Base-by-base conservation (phyloP, 352 stramenopile genomes). In the Phytophthora chlamydospora region DNA sequence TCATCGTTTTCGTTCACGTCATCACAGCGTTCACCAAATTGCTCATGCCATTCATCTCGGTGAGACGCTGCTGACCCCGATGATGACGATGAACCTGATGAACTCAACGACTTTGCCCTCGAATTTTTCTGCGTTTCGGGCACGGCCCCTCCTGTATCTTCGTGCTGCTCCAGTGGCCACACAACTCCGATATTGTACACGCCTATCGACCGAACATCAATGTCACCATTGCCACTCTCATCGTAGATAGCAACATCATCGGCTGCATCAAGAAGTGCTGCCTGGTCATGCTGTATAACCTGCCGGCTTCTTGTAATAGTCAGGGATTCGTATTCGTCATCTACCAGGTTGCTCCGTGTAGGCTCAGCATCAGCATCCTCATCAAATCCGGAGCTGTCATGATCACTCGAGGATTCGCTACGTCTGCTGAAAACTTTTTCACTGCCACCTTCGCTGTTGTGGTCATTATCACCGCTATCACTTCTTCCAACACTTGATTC, bases 181-280 rank as follows among this genome's bases (percentile, higher is more conserved):
- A 72, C 52, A 0, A 76, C 69, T 0, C 65, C 63, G 38, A 91
- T 87, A 10, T 58, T 77, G 36, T 88, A 67, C 8, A 85, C 73
- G 11, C 81, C 81, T 40, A 91, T 85, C 0, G 69, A 76, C 11
- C 66, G 64, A n/a, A 79, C 64, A 58, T 90, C 79, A 31, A 81
- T 34, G 21, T 75, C 60, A 10, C 45, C 24, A 1, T 38, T 39
- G 13, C 68, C 64, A 6, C 41, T 36, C 5, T 59, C 56, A 36
- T 61, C 55, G 7, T 62, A 43, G 6, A 58, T 19, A 9, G 7
- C 29, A 11, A 32, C 9, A 32, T 33, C 34, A 17, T 48, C 47
- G 6, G 56, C 39, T 16, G 16, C 29, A 4, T 29, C 24, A 9
- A 41, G 14, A 6, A 35, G 13, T 1, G 41, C 46, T 42, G 31